Evolutionary conservation across 2,329 filamentous ascomycete species (phyloP).

Genomic region (Xylariaceae sp.): DNA sequence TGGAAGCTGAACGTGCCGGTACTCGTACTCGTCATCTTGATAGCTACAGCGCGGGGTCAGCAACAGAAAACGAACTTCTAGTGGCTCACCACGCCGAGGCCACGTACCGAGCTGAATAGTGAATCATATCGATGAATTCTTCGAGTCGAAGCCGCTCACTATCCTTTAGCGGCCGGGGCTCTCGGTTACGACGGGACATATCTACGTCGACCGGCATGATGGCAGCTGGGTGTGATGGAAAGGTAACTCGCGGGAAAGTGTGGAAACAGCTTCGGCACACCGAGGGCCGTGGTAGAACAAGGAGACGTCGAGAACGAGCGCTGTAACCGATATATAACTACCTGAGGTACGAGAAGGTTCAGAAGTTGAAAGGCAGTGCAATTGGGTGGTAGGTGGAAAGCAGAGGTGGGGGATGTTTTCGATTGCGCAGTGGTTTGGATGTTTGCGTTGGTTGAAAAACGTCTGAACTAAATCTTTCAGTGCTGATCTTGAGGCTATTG

Average conservation of each 20-base stretch:
- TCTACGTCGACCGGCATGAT: slow-evolving; percentile 60
- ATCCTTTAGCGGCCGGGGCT: slow-evolving; percentile 73
- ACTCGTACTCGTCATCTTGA: slow-evolving; percentile 87
- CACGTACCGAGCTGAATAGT: slow-evolving; percentile 83
- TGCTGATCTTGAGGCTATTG: neutral
- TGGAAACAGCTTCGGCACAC: too few species aligned
- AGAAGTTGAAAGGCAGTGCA: slow-evolving; percentile 2
- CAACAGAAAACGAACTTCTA: neutral
- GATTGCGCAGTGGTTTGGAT: neutral
- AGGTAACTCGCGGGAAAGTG: neutral
- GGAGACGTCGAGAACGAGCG: too few species aligned
- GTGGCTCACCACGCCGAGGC: slow-evolving; percentile 1
- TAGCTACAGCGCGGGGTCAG: slow-evolving; percentile 55
- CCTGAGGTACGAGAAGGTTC: neutral
- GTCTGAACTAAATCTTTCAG: too few species aligned
- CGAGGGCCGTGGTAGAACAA: too few species aligned
- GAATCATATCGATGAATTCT: slow-evolving; percentile 87
- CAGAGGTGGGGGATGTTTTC: slow-evolving; percentile 11
- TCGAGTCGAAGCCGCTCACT: slow-evolving; percentile 77
- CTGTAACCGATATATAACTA: too few species aligned
- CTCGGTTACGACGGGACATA: slow-evolving; percentile 77
- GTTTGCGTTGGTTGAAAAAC: slow-evolving; percentile 8
- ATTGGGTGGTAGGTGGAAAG: slow-evolving; percentile 1
- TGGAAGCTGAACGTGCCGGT: slow-evolving; percentile 93
- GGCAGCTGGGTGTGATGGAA: neutral